Conservation (phyloP, 345 rosid species). For the Citrus reticulata region DNA sequence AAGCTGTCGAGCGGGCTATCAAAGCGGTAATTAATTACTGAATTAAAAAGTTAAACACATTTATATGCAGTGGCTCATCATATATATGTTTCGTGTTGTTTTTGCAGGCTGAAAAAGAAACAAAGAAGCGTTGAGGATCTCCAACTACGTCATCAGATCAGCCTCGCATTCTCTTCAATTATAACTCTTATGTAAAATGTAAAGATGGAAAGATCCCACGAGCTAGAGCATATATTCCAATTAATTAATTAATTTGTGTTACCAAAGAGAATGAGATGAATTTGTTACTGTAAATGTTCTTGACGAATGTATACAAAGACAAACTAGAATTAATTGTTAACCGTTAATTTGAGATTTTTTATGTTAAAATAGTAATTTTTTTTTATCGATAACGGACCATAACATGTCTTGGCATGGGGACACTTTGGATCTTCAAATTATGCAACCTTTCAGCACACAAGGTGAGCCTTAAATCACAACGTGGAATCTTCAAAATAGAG, state of each 20-base stretch:
- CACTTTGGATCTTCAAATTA: no score
- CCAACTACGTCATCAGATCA: no score
- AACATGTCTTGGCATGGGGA: background rate
- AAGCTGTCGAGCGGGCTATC: conserved; percentile 69
- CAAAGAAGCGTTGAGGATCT: conserved; percentile 45
- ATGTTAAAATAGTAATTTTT: background rate
- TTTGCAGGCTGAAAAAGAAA: conserved; percentile 83
- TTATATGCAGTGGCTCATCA: background rate
- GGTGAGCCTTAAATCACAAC: background rate
- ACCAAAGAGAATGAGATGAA: background rate
- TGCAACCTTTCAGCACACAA: background rate
- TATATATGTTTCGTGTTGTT: background rate
- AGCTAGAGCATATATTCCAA: no score
- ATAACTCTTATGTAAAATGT: background rate
- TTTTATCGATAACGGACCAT: background rate
- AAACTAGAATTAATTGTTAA: background rate
- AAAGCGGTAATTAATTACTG: conserved; percentile 48
- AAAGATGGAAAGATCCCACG: background rate
- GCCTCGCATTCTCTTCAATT: background rate
- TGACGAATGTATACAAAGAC: background rate
- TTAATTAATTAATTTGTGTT: background rate
- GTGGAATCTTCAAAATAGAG: background rate
- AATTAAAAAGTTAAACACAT: no score
- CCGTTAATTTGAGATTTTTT: background rate
- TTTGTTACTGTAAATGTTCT: background rate